Evolutionary conservation across 2,329 filamentous ascomycete species (phyloP), one percentile per base, ranked within the genome.

Genomic region (Nemania sp.): DNA sequence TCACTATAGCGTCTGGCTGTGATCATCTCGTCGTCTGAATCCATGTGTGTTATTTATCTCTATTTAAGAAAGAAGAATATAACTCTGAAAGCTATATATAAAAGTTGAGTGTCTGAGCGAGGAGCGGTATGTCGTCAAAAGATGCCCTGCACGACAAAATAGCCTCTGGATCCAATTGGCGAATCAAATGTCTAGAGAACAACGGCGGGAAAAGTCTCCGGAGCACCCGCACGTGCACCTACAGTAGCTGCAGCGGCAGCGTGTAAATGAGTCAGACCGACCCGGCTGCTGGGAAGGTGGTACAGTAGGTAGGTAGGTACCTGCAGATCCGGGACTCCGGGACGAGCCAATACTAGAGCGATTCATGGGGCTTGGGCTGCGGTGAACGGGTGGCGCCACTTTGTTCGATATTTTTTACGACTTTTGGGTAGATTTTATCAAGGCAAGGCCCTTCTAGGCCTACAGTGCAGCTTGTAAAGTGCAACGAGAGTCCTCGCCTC

Each of bases 1-100:
- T n/a, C n/a, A n/a, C n/a, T n/a, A n/a, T n/a, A n/a, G n/a, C n/a
- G n/a, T n/a, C n/a, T n/a, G n/a, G n/a, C n/a, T n/a, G n/a, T n/a
- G n/a, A n/a, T n/a, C n/a, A n/a, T n/a, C n/a, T n/a, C n/a, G 26
- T 60, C 47, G 30, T 52, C 54, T 8, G 51, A 52, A 30, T 60
- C 54, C 54, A 60, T 60, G 20, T 3, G 22, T 45, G 9, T 11
- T 49, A 3, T 5, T 33, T 26, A 6, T 22, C 9, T 11, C 3
- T 20, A 17, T 5, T 14, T 31, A 14, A 9, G 9, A 4, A 31
- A 12, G 28, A 9, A 14, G n/a, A 31, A 14, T 31, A 14, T 37
- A 7, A 15, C 28, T n/a, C 30, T 14, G 17, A 26, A 7, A 6
- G 1, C 7, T 7, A 36, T 31, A 9, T 31, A 31, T 4, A 31